These are phyloP conservation scores for Rauvolfia tetraphylla DNA, from an alignment of 257 asterid genomes.

Conservation along the genomic window DNA sequence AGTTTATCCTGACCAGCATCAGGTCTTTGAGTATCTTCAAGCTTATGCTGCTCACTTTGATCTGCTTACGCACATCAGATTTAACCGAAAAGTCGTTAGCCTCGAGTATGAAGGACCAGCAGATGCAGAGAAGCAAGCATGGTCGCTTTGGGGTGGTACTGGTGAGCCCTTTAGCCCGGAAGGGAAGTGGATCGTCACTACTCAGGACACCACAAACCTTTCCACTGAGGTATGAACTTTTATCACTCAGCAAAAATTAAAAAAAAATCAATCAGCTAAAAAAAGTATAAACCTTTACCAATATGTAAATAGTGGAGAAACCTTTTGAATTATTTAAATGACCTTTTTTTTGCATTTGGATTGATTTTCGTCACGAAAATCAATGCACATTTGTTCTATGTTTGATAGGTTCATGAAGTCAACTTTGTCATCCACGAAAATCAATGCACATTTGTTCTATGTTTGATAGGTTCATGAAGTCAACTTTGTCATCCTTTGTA, in stretches of 20 bases:
- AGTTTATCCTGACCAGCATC: slow-evolving; percentile 27
- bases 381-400: too few relatives aligned
- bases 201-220: slow-evolving; percentile 22
- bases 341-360: too few relatives aligned
- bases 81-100: slow-evolving; percentile 34
- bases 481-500: slow-evolving; percentile 38
- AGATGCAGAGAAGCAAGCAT: slow-evolving; percentile 21
- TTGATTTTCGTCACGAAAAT: too few relatives aligned
- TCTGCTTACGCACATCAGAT: slow-evolving; percentile 32
- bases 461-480: slow-evolving; percentile 28
- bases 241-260: too few relatives aligned
- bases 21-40: slow-evolving; percentile 35
- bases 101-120: slow-evolving; percentile 29
- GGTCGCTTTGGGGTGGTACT: slow-evolving; percentile 36
- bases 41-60: slow-evolving; percentile 36
- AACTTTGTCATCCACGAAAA: slow-evolving; percentile 39
- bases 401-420: slow-evolving; percentile 29
- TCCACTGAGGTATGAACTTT: neutral
- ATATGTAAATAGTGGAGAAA: too few relatives aligned
- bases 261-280: too few relatives aligned
- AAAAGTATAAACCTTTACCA: too few relatives aligned
- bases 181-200: slow-evolving; percentile 37
- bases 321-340: too few relatives aligned
- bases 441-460: too few relatives aligned
- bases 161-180: slow-evolving; percentile 26